Evolutionary conservation across 768 basidiomycete species (phyloP).

Genomic region (Boletus coccyginus): DNA sequence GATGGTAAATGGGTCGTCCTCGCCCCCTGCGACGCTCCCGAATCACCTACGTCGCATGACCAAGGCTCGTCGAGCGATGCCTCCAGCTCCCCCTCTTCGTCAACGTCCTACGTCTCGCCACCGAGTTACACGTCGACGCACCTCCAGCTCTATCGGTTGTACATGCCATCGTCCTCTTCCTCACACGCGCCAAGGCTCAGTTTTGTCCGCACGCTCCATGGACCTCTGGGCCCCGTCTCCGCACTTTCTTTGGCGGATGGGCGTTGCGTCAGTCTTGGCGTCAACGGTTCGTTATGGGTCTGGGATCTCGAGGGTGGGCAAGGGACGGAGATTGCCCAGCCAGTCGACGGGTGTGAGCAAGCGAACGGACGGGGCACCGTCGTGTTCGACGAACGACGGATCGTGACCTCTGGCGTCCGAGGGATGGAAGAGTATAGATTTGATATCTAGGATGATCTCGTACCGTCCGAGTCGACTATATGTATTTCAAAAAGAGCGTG

Average conservation of each 20-base stretch:
- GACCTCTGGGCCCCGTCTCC: conserved; percentile 63
- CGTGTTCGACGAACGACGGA: conserved; percentile 72
- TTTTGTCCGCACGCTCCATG: conserved; percentile 70
- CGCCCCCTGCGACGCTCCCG: conserved; percentile 51
- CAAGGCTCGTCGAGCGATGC: conserved; percentile 18
- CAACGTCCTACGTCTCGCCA: conserved; percentile 30
- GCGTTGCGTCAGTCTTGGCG: conserved; percentile 72
- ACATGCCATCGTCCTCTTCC: conserved; percentile 50
- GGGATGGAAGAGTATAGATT: conserved; percentile 36
- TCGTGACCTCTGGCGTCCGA: conserved; percentile 45
- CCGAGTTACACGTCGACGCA: conserved; percentile 47
- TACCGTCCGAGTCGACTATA: background rate
- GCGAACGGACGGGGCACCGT: conserved; percentile 41
- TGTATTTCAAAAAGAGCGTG: background rate
- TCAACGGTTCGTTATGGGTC: conserved; percentile 75
- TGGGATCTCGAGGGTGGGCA: conserved; percentile 75
- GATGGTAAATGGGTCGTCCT: conserved; percentile 86
- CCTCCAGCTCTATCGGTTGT: conserved; percentile 74
- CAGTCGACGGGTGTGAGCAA: conserved; percentile 34
- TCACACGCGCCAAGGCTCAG: conserved; percentile 59
- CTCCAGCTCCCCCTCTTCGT: conserved; percentile 26
- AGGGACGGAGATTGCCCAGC: conserved; percentile 34
- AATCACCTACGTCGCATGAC: conserved; percentile 10
- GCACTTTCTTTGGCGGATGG: conserved; percentile 77
- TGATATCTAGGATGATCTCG: conserved; percentile 29